A percentile compares a stretch with the other conserved stretches of the same genome.
These are phyloP conservation scores for Fragosphaeria purpurea DNA, from an alignment of 2,329 filamentous ascomycete species.

Conservation along the genomic window DNA sequence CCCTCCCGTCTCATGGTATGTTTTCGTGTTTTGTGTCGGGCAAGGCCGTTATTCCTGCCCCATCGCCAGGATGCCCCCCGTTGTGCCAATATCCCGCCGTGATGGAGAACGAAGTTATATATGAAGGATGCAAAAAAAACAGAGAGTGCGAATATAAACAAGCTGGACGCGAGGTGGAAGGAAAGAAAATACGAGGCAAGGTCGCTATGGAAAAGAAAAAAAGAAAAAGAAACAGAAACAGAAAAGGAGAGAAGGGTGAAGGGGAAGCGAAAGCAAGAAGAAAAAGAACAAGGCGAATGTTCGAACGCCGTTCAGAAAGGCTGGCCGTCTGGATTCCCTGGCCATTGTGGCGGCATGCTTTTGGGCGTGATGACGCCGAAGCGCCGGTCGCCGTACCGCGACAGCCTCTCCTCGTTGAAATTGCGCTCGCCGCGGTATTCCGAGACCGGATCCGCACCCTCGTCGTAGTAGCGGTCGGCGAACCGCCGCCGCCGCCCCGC, in stretches of 20 bases:
- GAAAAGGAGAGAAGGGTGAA: not conserved
- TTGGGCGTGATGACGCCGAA: constrained; percentile 12
- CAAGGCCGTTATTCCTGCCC: too few relatives aligned
- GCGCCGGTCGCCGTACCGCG: constrained; percentile 18
- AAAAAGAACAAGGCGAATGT: not conserved
- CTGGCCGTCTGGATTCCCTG: constrained; percentile 1
- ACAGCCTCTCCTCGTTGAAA: constrained; percentile 18
- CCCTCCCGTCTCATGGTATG: too few relatives aligned
- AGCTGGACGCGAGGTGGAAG: too few relatives aligned
- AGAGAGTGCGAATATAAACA: too few relatives aligned
- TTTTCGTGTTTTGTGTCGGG: not conserved
- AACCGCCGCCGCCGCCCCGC: constrained; percentile 7
- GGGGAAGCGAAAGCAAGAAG: not conserved
- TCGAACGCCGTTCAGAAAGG: not conserved
- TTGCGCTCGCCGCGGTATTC: constrained; percentile 15
- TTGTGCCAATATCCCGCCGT: too few relatives aligned
- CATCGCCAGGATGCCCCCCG: too few relatives aligned
- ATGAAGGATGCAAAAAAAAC: too few relatives aligned
- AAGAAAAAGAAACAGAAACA: not conserved
- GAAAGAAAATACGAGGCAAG: too few relatives aligned
- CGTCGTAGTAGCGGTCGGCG: constrained; percentile 18
- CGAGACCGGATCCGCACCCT: constrained; percentile 17
- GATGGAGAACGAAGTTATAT: too few relatives aligned
- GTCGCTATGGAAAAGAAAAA: not conserved
- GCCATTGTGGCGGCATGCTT: constrained; percentile 1